Conservation (phyloP, 306 rosid genomes). For the Lathyrus tuberosus region DNA sequence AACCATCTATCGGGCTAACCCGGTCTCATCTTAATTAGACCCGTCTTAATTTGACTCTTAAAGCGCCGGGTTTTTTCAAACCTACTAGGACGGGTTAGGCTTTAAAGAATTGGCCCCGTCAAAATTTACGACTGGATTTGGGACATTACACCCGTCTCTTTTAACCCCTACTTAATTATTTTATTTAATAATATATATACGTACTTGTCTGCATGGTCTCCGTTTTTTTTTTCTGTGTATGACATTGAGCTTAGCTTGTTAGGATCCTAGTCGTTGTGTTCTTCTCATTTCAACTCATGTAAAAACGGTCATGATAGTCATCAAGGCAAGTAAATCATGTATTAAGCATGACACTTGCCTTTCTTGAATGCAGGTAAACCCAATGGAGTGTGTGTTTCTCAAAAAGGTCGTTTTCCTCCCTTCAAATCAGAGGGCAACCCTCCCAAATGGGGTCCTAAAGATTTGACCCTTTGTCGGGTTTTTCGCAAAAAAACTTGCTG, state of each 20-base stretch:
- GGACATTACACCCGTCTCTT: neutral
- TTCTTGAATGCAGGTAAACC: slow-evolving; percentile 56
- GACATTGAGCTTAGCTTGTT: slow-evolving; percentile 7
- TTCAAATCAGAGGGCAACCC: slow-evolving; percentile 76
- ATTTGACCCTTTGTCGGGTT: slow-evolving; percentile 81
- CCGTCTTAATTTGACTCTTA: neutral
- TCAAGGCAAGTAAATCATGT: neutral
- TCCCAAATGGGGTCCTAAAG: slow-evolving; percentile 80
- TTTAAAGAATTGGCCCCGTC: neutral
- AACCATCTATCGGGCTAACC: neutral
- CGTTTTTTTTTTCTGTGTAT: neutral
- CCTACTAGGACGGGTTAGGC: neutral
- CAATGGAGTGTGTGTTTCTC: slow-evolving; percentile 73
- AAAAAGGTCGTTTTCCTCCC: slow-evolving; percentile 86
- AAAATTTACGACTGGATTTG: neutral
- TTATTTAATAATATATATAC: neutral
- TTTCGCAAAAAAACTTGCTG: slow-evolving; percentile 88
- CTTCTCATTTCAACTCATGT: neutral
- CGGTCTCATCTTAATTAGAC: neutral
- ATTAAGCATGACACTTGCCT: neutral
- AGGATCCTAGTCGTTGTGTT: neutral
- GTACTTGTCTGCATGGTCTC: slow-evolving; percentile 8
- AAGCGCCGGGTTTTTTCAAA: neutral
- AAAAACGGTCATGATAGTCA: slow-evolving; percentile 13
- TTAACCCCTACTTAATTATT: neutral